These are phyloP conservation scores for Suillus tomentosus DNA, from an alignment of 768 basidiomycete species.

Conservation along the genomic window DNA sequence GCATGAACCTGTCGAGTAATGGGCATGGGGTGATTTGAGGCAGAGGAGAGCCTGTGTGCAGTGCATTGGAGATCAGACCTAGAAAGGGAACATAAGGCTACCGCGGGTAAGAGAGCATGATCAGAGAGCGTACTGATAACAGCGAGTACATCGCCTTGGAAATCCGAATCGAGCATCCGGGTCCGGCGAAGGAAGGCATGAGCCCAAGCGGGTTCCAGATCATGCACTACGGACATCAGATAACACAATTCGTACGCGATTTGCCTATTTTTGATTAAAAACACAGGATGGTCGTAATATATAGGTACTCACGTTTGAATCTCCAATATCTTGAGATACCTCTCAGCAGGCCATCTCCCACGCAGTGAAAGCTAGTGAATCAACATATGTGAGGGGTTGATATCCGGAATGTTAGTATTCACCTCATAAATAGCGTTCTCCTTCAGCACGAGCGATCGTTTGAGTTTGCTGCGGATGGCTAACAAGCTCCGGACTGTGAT, in stretches of 20 bases:
- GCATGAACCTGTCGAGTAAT: slow-evolving; percentile 47
- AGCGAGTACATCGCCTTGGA: slow-evolving; percentile 83
- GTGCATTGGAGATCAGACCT: slow-evolving; percentile 78
- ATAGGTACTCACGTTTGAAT: slow-evolving; percentile 57
- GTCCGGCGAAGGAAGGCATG: slow-evolving; percentile 75
- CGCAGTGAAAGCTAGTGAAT: slow-evolving; percentile 64
- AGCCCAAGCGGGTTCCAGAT: slow-evolving; percentile 77
- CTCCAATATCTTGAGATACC: slow-evolving; percentile 71
- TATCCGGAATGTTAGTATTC: slow-evolving; percentile 15
- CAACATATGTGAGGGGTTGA: slow-evolving; percentile 6
- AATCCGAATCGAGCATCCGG: slow-evolving; percentile 73
- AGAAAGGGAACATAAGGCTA: background rate
- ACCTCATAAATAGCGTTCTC: slow-evolving; percentile 72
- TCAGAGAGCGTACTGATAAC: slow-evolving; percentile 61
- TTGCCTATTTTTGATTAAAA: slow-evolving; percentile 46
- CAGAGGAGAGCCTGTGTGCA: slow-evolving; percentile 72
- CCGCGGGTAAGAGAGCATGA: background rate
- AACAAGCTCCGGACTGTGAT: slow-evolving; percentile 66
- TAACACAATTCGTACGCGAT: slow-evolving; percentile 70
- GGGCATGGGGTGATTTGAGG: slow-evolving; percentile 89
- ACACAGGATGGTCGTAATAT: background rate
- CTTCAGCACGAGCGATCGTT: slow-evolving; percentile 55
- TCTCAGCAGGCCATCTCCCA: slow-evolving; percentile 78
- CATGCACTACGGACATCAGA: slow-evolving; percentile 69
- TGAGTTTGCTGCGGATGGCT: slow-evolving; percentile 74